Percentiles rank a stretch among this genome's conserved stretches.
These are phyloP conservation scores for Colletotrichum caudatum DNA, from an alignment of 2,329 filamentous ascomycete genomes.

Conservation along the genomic window DNA sequence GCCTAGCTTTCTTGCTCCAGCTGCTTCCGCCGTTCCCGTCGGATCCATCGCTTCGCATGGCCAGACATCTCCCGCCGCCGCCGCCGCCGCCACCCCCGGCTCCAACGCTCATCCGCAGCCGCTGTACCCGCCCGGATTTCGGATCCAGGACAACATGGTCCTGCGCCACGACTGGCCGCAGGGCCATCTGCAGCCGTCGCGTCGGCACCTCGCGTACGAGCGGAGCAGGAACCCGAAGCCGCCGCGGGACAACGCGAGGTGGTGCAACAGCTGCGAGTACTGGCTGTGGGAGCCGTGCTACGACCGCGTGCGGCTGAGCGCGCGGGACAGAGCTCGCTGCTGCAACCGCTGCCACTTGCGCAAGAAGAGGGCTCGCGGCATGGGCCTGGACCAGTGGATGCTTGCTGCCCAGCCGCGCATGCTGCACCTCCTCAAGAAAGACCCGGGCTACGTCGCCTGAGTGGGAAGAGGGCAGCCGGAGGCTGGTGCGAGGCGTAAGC, in stretches of 20 bases:
- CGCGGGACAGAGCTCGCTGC: neutral
- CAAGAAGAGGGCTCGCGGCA: neutral
- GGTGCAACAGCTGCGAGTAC: neutral
- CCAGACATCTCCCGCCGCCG: neutral
- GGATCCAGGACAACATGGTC: neutral
- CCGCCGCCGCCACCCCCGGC: too few relatives aligned
- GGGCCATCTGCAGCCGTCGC: neutral
- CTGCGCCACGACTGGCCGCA: neutral
- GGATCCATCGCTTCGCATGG: neutral
- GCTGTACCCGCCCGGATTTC: neutral
- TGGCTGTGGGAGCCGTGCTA: neutral
- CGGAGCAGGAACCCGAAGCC: neutral
- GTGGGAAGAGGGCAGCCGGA: neutral
- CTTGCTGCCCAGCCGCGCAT: neutral
- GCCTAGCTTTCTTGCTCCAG: too few relatives aligned
- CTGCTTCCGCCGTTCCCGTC: fast-evolving
- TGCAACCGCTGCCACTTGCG: slow-evolving; percentile 1
- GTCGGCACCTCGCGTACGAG: neutral
- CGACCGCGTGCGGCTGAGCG: neutral
- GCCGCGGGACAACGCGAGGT: neutral
- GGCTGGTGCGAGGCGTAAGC: neutral
- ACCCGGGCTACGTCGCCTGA: neutral
- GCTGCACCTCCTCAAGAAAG: neutral
- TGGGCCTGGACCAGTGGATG: neutral
- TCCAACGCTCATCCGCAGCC: neutral